phyloP scores from a whole-genome alignment of 371 early-diverging fungal species.

The Rhizopus sp. region DNA sequence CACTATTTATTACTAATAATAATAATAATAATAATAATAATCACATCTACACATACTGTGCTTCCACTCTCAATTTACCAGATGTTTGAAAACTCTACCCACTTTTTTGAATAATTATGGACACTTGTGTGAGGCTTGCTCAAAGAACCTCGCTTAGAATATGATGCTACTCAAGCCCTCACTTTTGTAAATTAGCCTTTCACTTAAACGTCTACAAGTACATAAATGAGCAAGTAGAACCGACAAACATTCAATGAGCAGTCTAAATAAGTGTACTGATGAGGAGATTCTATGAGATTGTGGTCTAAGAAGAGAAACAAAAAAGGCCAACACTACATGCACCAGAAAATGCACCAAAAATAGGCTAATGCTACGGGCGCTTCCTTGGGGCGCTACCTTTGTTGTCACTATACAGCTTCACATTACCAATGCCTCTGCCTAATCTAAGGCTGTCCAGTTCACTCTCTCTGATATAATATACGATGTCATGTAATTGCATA shows the following conservation, averaged over 20 bases:
- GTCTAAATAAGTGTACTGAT: conserved; percentile 13
- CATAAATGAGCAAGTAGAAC: conserved; percentile 5
- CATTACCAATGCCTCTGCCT: too few relatives aligned
- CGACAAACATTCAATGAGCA: conserved; percentile 12
- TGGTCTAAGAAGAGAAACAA: neutral
- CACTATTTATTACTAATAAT: neutral
- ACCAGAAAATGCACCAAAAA: too few relatives aligned
- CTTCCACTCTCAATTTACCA: too few relatives aligned
- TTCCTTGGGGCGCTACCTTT: too few relatives aligned
- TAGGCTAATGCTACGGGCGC: too few relatives aligned
- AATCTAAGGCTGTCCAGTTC: too few relatives aligned
- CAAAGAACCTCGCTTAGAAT: conserved; percentile 13
- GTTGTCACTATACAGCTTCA: too few relatives aligned
- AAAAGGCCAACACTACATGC: too few relatives aligned
- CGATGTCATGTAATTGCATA: too few relatives aligned
- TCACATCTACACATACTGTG: too few relatives aligned
- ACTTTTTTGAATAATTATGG: too few relatives aligned
- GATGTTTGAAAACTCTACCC: conserved; percentile 1
- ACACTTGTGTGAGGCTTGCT: neutral
- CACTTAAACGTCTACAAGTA: conserved; percentile 2
- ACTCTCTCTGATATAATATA: too few relatives aligned
- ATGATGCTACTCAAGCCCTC: conserved; percentile 14
- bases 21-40: neutral
- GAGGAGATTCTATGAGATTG: conserved; percentile 14
- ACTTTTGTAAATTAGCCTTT: conserved; percentile 5